A percentile compares a stretch with the other conserved stretches of the same genome.
Evolutionary conservation across 306 rosid species (phyloP).

Genomic region (Adenanthera pavonina): DNA sequence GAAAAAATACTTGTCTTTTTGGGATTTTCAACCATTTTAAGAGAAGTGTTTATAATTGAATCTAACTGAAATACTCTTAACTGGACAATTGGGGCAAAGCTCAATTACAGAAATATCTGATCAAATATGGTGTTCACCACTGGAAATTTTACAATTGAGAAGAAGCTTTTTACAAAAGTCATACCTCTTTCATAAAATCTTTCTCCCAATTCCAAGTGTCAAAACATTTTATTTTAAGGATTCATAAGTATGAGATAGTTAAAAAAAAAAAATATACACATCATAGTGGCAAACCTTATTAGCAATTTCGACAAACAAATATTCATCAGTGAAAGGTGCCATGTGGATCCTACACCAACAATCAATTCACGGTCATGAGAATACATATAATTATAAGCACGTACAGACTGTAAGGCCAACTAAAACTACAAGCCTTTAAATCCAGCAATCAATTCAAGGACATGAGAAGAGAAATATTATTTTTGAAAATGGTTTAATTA

Average conservation of each 20-base stretch:
- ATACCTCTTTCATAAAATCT: conserved; percentile 28
- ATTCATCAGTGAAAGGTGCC: conserved; percentile 99
- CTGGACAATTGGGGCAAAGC: conserved; percentile 32
- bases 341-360: conserved; percentile 85
- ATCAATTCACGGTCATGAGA: conserved; percentile 53
- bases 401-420: neutral
- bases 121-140: neutral
- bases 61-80: conserved; percentile 31
- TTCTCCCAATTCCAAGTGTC: conserved; percentile 17
- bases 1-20: neutral
- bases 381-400: conserved; percentile 22
- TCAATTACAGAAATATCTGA: conserved; percentile 13
- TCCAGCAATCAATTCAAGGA: conserved; percentile 38
- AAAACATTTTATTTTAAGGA: conserved; percentile 28
- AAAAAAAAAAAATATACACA: conserved; percentile 9
- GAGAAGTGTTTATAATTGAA: conserved; percentile 8
- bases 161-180: neutral
- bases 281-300: conserved; percentile 71
- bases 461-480: conserved; percentile 25
- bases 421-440: neutral
- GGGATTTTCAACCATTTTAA: neutral
- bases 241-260: conserved; percentile 9
- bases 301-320: conserved; percentile 91
- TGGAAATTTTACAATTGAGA: conserved; percentile 18
- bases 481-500: neutral